Base-by-base conservation (phyloP, 805 yeast genomes). In the Starmerella stellata region DNA sequence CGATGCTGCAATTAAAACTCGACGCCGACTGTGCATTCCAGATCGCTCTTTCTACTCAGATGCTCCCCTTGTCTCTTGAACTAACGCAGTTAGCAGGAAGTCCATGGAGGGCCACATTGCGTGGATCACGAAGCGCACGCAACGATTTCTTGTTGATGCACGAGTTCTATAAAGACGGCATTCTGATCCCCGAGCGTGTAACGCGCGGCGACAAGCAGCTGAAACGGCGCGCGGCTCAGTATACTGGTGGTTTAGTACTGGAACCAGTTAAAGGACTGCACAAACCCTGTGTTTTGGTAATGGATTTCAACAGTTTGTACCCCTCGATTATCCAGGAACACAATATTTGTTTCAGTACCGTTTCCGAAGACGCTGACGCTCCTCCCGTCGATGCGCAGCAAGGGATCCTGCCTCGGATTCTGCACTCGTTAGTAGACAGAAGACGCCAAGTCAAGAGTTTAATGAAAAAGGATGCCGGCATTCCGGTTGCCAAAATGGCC, bases 241-340 rank as follows among this genome's bases (percentile, higher is more conserved):
- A 63, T 55, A 80, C 78, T 55, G 95, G 95, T 65, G 95, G 98
- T 56, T 67, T 82, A 47, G 98, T 90, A 23, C 81, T 90, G 58
- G 98, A 90, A 46, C 98, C 98, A 1, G 95, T 80, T 52, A 82
- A 78, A 54, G 98, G 98, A 2, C 63, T 90, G 30, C 94, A 87
- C 55, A 82, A 81, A 54, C 78, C 81, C 47, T 80, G 77, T 54
- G 70, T 83, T 2, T 61, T 90, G 45, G 98, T 90, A 18, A 85
- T 90, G 96, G 98, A 90, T 62, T 90, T 90, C 75, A 90, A 90
- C 61, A 82, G 95, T 36, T 69, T 90, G 62, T 90, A 90, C 55
- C 98, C 98, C 8, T 80, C 94, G 44, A 87, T 90, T 53, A 90
- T 90, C 49, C 98, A 90, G 61, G 98, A 90, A 59, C 90, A 70